Conservation (phyloP, 495 filamentous ascomycete genomes). For the Acidomyces sp. region DNA sequence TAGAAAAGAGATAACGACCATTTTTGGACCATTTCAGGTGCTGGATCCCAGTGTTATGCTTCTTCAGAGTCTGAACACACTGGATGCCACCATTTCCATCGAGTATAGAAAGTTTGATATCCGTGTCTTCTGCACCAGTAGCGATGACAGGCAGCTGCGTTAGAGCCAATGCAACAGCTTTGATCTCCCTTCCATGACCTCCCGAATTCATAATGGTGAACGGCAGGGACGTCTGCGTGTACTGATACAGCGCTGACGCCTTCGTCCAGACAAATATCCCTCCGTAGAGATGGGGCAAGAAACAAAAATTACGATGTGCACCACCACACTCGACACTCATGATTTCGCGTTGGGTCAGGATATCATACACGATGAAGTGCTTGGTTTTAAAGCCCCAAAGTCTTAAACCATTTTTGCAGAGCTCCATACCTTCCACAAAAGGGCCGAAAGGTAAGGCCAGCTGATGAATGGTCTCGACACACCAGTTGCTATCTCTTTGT, state of each 20-base stretch:
- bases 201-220: constrained; percentile 50
- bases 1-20: constrained; percentile 62
- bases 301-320: constrained; percentile 59
- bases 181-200: constrained; percentile 80
- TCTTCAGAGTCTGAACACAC: constrained; percentile 51
- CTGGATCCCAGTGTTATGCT: constrained; percentile 74
- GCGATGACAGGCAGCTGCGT: constrained; percentile 46
- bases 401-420: constrained; percentile 40
- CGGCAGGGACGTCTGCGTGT: constrained; percentile 35
- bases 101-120: constrained; percentile 55
- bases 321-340: constrained; percentile 68
- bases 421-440: constrained; percentile 54
- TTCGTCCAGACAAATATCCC: constrained; percentile 45
- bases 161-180: constrained; percentile 47
- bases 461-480: constrained; percentile 37
- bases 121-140: constrained; percentile 83
- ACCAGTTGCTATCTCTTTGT: constrained; percentile 8
- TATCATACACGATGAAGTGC: constrained; percentile 69
- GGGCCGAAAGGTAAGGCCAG: constrained; percentile 48
- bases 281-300: constrained; percentile 32
- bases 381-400: constrained; percentile 71
- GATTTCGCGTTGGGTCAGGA: constrained; percentile 49
- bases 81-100: constrained; percentile 28
- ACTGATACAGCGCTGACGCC: constrained; percentile 38
- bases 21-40: constrained; percentile 55